Percentiles rank a stretch among this genome's conserved stretches.
Conservation (phyloP, 805 yeast species). For the Candida takata region DNA sequence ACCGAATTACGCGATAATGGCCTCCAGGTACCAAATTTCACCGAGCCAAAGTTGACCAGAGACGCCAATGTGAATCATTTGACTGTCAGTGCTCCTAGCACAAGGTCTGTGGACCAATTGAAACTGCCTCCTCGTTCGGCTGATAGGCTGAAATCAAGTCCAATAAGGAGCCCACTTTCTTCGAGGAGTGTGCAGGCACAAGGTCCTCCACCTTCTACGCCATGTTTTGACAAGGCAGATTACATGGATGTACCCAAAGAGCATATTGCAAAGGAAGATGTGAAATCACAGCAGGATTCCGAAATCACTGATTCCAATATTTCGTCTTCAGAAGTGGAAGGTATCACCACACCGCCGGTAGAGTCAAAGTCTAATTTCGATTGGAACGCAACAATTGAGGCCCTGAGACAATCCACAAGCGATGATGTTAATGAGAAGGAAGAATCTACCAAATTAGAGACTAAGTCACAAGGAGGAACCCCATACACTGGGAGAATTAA, state of each 20-base stretch:
- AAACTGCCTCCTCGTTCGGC: conserved; percentile 34
- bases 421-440: not conserved
- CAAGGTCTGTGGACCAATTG: conserved; percentile 9
- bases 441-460: not conserved
- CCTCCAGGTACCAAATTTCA: conserved; percentile 10
- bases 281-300: not conserved
- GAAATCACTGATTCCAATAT: not conserved
- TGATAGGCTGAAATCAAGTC: conserved; percentile 23
- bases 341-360: not conserved
- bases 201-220: not conserved
- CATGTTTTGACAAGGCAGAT: not conserved
- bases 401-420: conserved; percentile 6
- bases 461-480: conserved; percentile 4
- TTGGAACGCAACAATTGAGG: conserved; percentile 21
- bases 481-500: conserved; percentile 15
- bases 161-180: conserved; percentile 1
- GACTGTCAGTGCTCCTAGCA: conserved; percentile 1
- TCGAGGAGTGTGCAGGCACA: not conserved
- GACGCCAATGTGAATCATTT: conserved; percentile 4
- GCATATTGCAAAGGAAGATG: too few relatives aligned
- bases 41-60: conserved; percentile 6
- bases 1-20: conserved; percentile 6
- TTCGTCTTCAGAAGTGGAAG: not conserved
- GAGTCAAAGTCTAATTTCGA: conserved; percentile 10
- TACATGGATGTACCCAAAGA: not conserved